phyloP scores from a whole-genome alignment of 371 early-diverging fungal genomes.

The Smittium culicis region DNA sequence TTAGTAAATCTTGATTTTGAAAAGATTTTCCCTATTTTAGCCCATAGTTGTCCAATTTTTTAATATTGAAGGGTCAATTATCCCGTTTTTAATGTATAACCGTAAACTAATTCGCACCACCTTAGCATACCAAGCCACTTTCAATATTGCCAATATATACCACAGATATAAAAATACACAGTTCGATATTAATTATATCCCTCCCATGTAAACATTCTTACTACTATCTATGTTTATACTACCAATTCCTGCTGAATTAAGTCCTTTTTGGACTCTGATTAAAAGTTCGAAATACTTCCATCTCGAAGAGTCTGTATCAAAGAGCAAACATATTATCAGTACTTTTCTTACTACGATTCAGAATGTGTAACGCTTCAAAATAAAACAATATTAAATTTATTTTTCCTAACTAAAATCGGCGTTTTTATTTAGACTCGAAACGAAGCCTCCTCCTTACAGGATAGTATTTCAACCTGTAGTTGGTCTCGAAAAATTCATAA shows the following conservation, averaged over 20 bases:
- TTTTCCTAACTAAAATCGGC: not conserved
- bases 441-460: constrained; percentile 85
- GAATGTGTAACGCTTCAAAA: constrained; percentile 46
- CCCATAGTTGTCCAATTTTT: no score
- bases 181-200: no score
- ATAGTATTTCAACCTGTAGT: constrained; percentile 60
- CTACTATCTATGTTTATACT: constrained; percentile 5
- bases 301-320: constrained; percentile 51
- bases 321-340: constrained; percentile 38
- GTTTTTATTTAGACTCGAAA: constrained; percentile 53
- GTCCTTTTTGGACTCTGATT: constrained; percentile 8
- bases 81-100: no score
- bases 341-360: constrained; percentile 66
- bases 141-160: no score
- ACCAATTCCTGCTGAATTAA: constrained; percentile 2
- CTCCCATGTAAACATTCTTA: no score
- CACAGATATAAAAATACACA: no score
- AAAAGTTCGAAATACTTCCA: constrained; percentile 36
- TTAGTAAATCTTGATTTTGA: no score
- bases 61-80: no score
- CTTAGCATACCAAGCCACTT: no score
- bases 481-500: constrained; percentile 35
- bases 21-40: no score
- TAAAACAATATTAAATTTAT: constrained; percentile 1
- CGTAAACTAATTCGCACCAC: no score